A percentile compares a stretch with the other conserved stretches of the same genome.
Conservation (phyloP, 306 rosid species). For the Albizia julibrissin region DNA sequence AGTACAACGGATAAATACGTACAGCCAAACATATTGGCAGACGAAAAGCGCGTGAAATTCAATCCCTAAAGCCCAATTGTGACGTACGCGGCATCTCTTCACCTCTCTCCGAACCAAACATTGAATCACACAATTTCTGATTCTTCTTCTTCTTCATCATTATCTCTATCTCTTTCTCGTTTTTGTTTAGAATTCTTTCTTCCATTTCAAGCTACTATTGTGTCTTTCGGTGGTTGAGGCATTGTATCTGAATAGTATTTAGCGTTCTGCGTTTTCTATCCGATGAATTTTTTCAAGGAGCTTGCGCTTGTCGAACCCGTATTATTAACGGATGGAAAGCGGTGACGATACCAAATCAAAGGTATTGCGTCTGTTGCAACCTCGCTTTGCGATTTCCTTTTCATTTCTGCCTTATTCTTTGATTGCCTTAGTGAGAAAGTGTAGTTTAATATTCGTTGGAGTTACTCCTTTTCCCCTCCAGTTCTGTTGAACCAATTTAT, state of each 20-base stretch:
- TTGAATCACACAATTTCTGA: slow-evolving; percentile 22
- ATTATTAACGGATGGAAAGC: slow-evolving; percentile 49
- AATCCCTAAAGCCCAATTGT: slow-evolving; percentile 36
- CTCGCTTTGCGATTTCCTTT: not conserved
- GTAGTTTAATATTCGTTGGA: too few species aligned
- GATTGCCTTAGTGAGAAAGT: too few species aligned
- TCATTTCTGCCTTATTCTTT: too few species aligned
- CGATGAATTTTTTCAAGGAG: slow-evolving; percentile 43
- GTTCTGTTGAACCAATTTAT: not conserved
- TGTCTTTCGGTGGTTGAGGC: slow-evolving; percentile 25
- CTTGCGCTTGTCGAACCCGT: slow-evolving; percentile 23
- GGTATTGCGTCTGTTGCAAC: slow-evolving; percentile 25
- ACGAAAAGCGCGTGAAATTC: not conserved
- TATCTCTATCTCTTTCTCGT: not conserved
- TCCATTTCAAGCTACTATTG: not conserved
- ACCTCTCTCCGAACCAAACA: slow-evolving; percentile 27
- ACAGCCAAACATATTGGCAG: not conserved
- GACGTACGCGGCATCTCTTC: slow-evolving; percentile 35
- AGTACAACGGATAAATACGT: not conserved
- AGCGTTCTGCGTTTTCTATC: slow-evolving; percentile 7
- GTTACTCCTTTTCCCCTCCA: not conserved
- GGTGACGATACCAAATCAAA: slow-evolving; percentile 36
- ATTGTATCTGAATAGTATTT: not conserved
- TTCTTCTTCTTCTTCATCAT: not conserved
- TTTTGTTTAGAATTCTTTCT: not conserved